Evolutionary conservation across 441 rosid species (phyloP).

Genomic region (Melastoma candidum): DNA sequence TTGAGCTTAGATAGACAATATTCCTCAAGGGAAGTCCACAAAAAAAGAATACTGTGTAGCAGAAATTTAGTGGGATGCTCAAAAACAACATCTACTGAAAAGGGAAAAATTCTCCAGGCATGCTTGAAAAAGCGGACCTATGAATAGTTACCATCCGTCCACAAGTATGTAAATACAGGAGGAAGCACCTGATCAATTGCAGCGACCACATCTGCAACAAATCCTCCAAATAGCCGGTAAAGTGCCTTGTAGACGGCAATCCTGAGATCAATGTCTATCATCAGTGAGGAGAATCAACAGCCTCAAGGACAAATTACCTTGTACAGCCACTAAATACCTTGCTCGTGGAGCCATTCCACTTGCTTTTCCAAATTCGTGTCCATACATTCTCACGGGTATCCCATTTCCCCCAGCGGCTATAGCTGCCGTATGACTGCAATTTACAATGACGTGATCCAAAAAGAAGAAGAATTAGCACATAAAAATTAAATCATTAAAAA

Average conservation of each 20-base stretch:
- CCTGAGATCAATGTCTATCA: constrained; percentile 4
- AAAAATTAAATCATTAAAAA: too few species aligned
- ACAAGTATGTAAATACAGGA: too few species aligned
- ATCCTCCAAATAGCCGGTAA: constrained; percentile 21
- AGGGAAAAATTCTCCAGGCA: too few species aligned
- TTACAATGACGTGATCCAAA: background rate
- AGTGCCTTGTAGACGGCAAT: constrained; percentile 29
- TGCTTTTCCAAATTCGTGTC: constrained; percentile 25
- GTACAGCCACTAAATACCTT: constrained; percentile 13
- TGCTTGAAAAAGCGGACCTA: too few species aligned
- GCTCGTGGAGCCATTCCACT: constrained; percentile 32
- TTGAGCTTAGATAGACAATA: too few species aligned
- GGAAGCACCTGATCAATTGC: constrained; percentile 24
- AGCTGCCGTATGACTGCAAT: constrained; percentile 24
- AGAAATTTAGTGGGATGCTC: too few species aligned
- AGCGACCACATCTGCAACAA: constrained; percentile 27
- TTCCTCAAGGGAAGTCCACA: too few species aligned
- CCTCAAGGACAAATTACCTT: background rate
- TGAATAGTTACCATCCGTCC: too few species aligned
- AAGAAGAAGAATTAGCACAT: too few species aligned
- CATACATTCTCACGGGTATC: constrained; percentile 18
- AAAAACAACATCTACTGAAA: too few species aligned
- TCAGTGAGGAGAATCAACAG: too few species aligned
- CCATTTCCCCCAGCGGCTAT: constrained; percentile 23
- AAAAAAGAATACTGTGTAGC: too few species aligned